These are phyloP conservation scores for Fusarium fujikuroi DNA, from an alignment of 2,329 filamentous ascomycete genomes.

Conservation along the genomic window DNA sequence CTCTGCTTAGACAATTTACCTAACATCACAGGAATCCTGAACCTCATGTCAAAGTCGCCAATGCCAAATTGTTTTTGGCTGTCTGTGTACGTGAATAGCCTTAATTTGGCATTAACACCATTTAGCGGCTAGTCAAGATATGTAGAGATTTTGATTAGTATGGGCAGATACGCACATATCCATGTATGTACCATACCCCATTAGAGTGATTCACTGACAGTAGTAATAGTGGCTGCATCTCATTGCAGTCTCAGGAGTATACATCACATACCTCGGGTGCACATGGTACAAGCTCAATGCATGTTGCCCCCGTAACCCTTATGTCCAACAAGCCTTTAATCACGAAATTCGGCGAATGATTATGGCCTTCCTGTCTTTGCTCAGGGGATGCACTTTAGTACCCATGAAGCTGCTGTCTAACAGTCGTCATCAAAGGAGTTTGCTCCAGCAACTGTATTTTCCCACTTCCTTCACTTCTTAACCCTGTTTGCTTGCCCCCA, in stretches of 20 bases:
- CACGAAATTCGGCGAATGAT: not conserved
- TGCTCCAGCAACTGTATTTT: not conserved
- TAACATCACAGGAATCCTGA: not conserved
- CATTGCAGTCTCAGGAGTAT: not conserved
- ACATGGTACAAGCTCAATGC: not conserved
- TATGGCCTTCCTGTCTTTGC: not conserved
- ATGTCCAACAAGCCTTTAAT: not conserved
- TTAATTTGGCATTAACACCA: not conserved
- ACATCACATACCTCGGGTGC: not conserved
- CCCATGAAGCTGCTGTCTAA: not conserved
- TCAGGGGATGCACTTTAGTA: not conserved
- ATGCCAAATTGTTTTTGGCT: not conserved
- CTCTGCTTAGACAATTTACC: not conserved
- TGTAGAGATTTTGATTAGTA: not conserved
- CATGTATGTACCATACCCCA: not conserved
- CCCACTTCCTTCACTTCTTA: not conserved
- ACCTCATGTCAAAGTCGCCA: not conserved
- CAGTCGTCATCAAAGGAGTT: not conserved
- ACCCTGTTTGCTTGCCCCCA: not conserved
- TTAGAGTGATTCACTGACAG: not conserved
- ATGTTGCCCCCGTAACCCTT: not conserved
- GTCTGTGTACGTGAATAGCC: not conserved
- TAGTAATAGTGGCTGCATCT: not conserved
- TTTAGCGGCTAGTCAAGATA: not conserved
- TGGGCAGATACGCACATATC: not conserved